These are phyloP conservation scores for Lactarius sanguifluus DNA, from an alignment of 768 basidiomycete genomes.

Conservation along the genomic window DNA sequence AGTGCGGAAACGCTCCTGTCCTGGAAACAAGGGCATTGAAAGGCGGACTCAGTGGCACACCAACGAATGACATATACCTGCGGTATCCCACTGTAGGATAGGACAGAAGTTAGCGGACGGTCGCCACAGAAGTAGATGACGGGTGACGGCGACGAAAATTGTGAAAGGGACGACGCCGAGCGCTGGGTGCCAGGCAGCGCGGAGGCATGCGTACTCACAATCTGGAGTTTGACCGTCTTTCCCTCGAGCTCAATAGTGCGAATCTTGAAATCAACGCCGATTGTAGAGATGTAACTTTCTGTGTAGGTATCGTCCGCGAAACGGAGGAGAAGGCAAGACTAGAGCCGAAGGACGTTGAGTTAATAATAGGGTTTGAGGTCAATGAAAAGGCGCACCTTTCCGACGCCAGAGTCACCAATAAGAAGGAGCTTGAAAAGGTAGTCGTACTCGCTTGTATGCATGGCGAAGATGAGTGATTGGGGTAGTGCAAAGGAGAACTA, in stretches of 20 bases:
- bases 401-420: constrained; percentile 94
- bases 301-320: constrained; percentile 98
- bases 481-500: constrained; percentile 20
- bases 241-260: constrained; percentile 98
- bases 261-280: constrained; percentile 99
- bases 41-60: constrained; percentile 3
- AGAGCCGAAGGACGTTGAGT: constrained; percentile 31
- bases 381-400: constrained; percentile 58
- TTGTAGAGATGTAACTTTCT: constrained; percentile 95
- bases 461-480: constrained; percentile 38
- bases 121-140: not conserved
- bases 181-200: not conserved
- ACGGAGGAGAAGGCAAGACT: constrained; percentile 91
- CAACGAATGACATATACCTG: constrained; percentile 51
- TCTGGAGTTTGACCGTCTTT: constrained; percentile 97
- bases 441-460: constrained; percentile 95
- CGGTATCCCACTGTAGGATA: constrained; percentile 87
- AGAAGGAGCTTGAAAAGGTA: constrained; percentile 95
- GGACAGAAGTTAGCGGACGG: constrained; percentile 27
- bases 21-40: constrained; percentile 39
- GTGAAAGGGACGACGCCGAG: constrained; percentile 1
- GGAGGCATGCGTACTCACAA: constrained; percentile 61
- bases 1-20: constrained; percentile 97
- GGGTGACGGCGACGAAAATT: not conserved
- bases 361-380: constrained; percentile 24